Conservation (phyloP, 306 rosid species). For the Rosa chinensis region DNA sequence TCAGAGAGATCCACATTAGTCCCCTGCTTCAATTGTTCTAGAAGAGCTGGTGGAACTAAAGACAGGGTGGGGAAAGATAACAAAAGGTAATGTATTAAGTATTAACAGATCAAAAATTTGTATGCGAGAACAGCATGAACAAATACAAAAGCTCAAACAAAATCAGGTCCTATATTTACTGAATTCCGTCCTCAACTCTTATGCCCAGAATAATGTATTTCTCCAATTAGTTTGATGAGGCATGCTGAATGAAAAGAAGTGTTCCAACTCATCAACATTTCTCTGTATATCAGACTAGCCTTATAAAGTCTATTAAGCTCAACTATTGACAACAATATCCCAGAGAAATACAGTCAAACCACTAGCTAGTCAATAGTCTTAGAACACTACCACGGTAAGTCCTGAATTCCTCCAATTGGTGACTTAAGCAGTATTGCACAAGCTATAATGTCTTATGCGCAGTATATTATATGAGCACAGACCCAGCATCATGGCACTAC, state of each 20-base stretch:
- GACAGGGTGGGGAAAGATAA: constrained; percentile 16
- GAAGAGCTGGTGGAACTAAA: constrained; percentile 51
- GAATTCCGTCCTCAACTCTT: background rate
- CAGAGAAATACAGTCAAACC: background rate
- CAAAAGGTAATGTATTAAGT: constrained; percentile 24
- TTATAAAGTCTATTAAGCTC: background rate
- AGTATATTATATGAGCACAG: background rate
- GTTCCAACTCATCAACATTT: background rate
- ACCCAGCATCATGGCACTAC: background rate
- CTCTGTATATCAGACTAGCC: background rate
- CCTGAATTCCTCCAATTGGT: background rate
- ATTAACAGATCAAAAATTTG: constrained; percentile 23
- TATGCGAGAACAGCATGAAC: constrained; percentile 21
- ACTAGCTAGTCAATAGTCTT: background rate
- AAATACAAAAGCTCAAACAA: background rate
- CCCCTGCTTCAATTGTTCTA: constrained; percentile 46
- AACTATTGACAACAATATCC: background rate
- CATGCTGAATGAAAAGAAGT: background rate
- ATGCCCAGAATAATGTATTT: background rate
- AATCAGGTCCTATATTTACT: background rate
- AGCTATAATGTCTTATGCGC: background rate
- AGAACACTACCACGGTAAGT: background rate
- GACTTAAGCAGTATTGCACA: background rate
- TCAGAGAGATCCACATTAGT: constrained; percentile 50
- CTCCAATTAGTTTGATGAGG: background rate